Evolutionary conservation across 2,329 filamentous ascomycete species (phyloP), one percentile per base, ranked within the genome.

Genomic region (Alternaria gaisen): DNA sequence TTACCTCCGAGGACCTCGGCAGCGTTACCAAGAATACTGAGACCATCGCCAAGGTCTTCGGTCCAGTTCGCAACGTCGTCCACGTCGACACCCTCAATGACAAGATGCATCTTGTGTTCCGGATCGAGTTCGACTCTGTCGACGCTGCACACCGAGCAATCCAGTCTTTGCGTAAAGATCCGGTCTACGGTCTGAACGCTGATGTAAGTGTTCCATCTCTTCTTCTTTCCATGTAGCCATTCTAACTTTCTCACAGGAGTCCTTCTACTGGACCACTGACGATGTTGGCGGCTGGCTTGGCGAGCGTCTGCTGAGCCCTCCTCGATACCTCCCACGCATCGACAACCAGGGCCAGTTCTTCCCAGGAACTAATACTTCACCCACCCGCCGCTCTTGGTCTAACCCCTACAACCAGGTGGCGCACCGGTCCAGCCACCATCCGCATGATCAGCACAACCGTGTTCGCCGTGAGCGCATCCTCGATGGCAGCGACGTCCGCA

Each of bases 401-500:
- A 47, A 53, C 38, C 46, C 55, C 11, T 54, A 43, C 50, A 20
- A 32, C 12, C 40, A 24, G 40, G 10, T 9, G 1, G 42, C n/a
- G 12, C 53, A 18, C 20, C 30, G 56, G 14, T 57, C 60, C 54
- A 42, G 24, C 34, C 42, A 60, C 26, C 71, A 72, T 30, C 71
- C 68, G 7, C 61, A 66, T 9, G 74, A 77, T 36, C 69, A 73
- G 52, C 73, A 78, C 56, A 81, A 83, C 65, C 71, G 70, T 38
- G 79, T 84, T 42, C 68, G 73, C 9, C 58, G 77, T 3, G 63
- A 73, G 24, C 73, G 72, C 38, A 82, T 84, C 56, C 53, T 71
- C 16, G 68, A 74, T n/a, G 83, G 83, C n/a, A 63, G 67, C 5
- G 83, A 84, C 64, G 79, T 83, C n/a, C 82, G 83, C 58, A 84